A percentile compares a stretch with the other conserved stretches of the same genome.
Evolutionary conservation across 331 rosid genomes (phyloP).

Genomic region (Arachis monticola): DNA sequence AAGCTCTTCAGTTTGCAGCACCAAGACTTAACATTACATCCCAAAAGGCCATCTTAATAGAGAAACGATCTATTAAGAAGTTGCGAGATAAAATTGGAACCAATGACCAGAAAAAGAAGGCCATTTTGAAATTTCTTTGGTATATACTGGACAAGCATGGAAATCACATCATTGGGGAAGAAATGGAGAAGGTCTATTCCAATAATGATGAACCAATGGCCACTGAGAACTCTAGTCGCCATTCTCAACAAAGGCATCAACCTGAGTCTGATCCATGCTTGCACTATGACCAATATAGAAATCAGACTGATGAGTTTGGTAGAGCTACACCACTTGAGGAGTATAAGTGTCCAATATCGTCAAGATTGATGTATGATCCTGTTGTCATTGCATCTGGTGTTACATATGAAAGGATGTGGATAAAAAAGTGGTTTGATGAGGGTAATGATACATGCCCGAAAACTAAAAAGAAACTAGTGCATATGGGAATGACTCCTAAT

Average conservation of each 20-base stretch:
- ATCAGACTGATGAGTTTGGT: conserved; percentile 42
- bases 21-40: conserved; percentile 67
- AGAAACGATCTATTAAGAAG: conserved; percentile 69
- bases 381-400: conserved; percentile 80
- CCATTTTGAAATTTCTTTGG: conserved; percentile 61
- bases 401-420: conserved; percentile 87
- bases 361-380: conserved; percentile 84
- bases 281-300: conserved; percentile 28
- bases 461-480: conserved; percentile 54
- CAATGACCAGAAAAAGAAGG: conserved; percentile 51
- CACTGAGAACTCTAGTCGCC: conserved; percentile 36
- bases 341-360: conserved; percentile 77
- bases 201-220: conserved; percentile 31
- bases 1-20: conserved; percentile 72
- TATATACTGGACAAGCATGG: conserved; percentile 65
- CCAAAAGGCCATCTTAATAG: conserved; percentile 57
- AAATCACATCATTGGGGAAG: conserved; percentile 47
- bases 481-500: conserved; percentile 64
- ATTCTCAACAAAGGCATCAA: conserved; percentile 36
- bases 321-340: conserved; percentile 59
- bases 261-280: conserved; percentile 40
- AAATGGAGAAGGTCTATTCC: conserved; percentile 40
- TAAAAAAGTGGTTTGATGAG: conserved; percentile 86
- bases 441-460: conserved; percentile 74
- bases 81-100: conserved; percentile 57